Evolutionary conservation across 1,139 yeast genomes (phyloP).

Genomic region (Candida albicans): DNA sequence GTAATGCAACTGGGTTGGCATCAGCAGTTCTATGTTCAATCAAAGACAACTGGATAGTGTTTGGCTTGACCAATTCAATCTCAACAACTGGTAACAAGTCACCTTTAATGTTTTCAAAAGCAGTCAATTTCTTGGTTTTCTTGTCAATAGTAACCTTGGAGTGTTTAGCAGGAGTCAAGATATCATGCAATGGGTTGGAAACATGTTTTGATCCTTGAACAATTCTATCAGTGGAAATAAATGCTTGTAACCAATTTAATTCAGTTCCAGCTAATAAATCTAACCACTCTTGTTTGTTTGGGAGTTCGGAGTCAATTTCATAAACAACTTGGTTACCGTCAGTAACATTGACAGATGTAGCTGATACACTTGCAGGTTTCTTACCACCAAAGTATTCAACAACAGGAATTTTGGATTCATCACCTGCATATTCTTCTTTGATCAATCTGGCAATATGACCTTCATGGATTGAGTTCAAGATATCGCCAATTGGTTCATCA

Average conservation of each 20-base stretch:
- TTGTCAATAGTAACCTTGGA: slow-evolving; percentile 64
- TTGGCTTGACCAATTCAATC: slow-evolving; percentile 48
- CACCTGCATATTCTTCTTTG: slow-evolving; percentile 68
- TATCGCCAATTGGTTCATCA: slow-evolving; percentile 89
- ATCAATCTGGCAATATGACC: slow-evolving; percentile 79
- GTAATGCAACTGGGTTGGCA: slow-evolving; percentile 68
- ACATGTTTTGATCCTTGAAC: slow-evolving; percentile 85
- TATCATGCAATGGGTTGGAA: slow-evolving; percentile 74
- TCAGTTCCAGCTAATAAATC: slow-evolving; percentile 74
- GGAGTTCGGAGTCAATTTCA: slow-evolving; percentile 46
- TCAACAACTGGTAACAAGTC: slow-evolving; percentile 68
- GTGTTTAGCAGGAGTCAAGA: slow-evolving; percentile 72
- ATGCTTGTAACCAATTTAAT: slow-evolving; percentile 90
- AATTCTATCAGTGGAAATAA: slow-evolving; percentile 73
- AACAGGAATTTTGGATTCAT: slow-evolving; percentile 71
- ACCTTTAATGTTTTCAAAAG: slow-evolving; percentile 73
- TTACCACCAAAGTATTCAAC: slow-evolving; percentile 88
- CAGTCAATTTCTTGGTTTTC: slow-evolving; percentile 59
- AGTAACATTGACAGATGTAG: slow-evolving; percentile 37
- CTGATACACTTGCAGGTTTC: slow-evolving; percentile 32
- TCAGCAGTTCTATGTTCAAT: slow-evolving; percentile 90
- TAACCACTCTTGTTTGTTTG: slow-evolving; percentile 67
- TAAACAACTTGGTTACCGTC: slow-evolving; percentile 28
- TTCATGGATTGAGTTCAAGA: slow-evolving; percentile 83
- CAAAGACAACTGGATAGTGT: slow-evolving; percentile 64